Evolutionary conservation across 139 green algal genomes (phyloP).

Genomic region (Picochlorum costavermella): DNA sequence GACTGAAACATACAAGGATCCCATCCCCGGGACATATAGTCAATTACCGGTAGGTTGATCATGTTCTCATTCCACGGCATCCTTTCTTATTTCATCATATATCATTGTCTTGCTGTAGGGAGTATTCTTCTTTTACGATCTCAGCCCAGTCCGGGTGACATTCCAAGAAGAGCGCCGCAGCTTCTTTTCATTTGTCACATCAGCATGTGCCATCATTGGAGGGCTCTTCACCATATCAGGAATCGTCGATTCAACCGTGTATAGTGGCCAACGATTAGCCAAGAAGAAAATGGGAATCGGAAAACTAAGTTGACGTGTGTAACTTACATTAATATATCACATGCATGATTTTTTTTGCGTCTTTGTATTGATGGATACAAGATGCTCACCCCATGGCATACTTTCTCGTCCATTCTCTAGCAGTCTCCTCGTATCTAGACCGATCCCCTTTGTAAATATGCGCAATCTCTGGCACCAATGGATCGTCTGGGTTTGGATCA

Average conservation of each 20-base stretch:
- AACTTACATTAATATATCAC: too few species aligned
- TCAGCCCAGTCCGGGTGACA: constrained; percentile 86
- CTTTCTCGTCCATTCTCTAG: constrained; percentile 89
- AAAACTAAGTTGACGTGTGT: constrained; percentile 50
- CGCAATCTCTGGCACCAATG: constrained; percentile 96
- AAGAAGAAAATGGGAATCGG: constrained; percentile 95
- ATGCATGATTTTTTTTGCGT: too few species aligned
- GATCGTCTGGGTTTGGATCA: constrained; percentile 97
- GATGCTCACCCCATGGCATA: constrained; percentile 77
- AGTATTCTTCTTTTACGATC: constrained; percentile 98
- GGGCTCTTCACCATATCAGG: constrained; percentile 94
- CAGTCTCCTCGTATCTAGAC: constrained; percentile 84
- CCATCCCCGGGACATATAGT: neutral
- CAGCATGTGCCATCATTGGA: constrained; percentile 90
- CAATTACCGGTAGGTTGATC: constrained; percentile 7
- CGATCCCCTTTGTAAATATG: constrained; percentile 96
- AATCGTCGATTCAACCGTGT: constrained; percentile 87
- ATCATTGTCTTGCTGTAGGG: constrained; percentile 59
- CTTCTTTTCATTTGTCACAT: constrained; percentile 90
- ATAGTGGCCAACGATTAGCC: constrained; percentile 68
- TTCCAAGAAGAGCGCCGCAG: constrained; percentile 63
- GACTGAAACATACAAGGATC: constrained; percentile 87
- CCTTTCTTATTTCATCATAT: neutral
- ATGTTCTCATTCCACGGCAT: too few species aligned
- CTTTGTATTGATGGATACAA: too few species aligned